Conservation (phyloP, 1,139 yeast genomes). For the Pneumocystis oryctolagi region DNA sequence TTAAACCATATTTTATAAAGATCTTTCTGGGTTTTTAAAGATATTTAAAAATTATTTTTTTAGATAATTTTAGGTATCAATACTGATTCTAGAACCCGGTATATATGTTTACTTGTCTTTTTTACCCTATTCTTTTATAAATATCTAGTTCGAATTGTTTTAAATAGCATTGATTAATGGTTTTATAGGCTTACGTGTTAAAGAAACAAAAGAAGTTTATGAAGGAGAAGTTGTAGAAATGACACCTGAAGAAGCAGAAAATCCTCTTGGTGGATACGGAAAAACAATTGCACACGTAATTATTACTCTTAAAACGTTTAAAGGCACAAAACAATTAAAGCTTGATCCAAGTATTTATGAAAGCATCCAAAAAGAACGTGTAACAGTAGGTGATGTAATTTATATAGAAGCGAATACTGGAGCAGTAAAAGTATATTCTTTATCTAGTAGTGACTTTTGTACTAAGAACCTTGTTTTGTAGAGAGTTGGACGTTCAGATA, state of each 20-base stretch:
- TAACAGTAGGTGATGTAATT: slow-evolving; percentile 88
- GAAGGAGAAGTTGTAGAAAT: slow-evolving; percentile 97
- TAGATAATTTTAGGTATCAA: too few relatives aligned
- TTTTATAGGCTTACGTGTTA: slow-evolving; percentile 55
- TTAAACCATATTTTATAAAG: too few relatives aligned
- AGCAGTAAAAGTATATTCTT: slow-evolving; percentile 46
- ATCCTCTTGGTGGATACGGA: slow-evolving; percentile 94
- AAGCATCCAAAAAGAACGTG: slow-evolving; percentile 87
- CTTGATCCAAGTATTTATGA: slow-evolving; percentile 93
- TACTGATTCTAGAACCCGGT: too few relatives aligned
- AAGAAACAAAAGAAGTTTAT: slow-evolving; percentile 93
- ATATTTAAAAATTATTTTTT: too few relatives aligned
- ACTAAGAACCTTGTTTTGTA: neutral
- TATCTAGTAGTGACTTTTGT: neutral
- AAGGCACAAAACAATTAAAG: slow-evolving; percentile 85
- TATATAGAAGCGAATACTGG: slow-evolving; percentile 97
- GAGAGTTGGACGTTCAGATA: slow-evolving; percentile 94
- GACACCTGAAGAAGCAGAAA: slow-evolving; percentile 93
- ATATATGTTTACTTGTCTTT: too few relatives aligned
- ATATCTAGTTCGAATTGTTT: neutral
- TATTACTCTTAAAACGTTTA: slow-evolving; percentile 87
- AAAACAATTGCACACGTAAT: slow-evolving; percentile 89
- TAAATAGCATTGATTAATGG: neutral
- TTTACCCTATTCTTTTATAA: too few relatives aligned
- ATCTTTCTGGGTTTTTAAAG: too few relatives aligned